Percentiles rank a stretch among this genome's conserved stretches.
phyloP scores from a whole-genome alignment of 169 alveolate species.

The Eimeria praecox region DNA sequence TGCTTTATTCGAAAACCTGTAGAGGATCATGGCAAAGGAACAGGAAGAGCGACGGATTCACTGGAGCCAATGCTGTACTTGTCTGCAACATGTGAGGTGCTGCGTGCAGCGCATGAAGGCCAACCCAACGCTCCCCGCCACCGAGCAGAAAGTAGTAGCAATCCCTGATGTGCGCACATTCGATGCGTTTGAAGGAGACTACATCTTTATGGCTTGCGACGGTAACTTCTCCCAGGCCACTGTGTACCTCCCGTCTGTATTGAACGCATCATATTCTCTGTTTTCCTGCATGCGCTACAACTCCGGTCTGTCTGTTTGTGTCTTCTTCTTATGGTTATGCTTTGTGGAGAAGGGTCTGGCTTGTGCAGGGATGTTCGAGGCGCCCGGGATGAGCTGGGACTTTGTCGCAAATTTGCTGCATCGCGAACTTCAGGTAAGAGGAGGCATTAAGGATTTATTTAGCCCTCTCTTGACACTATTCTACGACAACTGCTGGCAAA shows the following conservation, averaged over 20 bases:
- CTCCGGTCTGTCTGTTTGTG: no score
- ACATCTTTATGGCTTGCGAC: conserved; percentile 74
- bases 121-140: neutral
- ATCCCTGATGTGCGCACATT: conserved; percentile 62
- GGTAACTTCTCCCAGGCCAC: no score
- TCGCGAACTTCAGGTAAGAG: conserved; percentile 8
- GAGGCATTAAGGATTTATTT: neutral
- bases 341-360: neutral
- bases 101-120: conserved; percentile 43
- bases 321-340: no score
- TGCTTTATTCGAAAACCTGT: no score
- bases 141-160: conserved; percentile 66
- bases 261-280: no score
- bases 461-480: neutral
- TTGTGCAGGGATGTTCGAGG: conserved; percentile 75
- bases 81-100: no score
- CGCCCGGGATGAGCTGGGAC: conserved; percentile 74
- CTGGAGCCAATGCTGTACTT: no score
- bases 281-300: no score
- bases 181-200: conserved; percentile 61
- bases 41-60: no score
- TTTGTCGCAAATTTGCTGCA: conserved; percentile 55
- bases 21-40: no score
- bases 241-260: no score
- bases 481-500: no score